Base-by-base conservation (phyloP, 768 basidiomycete genomes). In the Leucocoprinus birnbaumii region DNA sequence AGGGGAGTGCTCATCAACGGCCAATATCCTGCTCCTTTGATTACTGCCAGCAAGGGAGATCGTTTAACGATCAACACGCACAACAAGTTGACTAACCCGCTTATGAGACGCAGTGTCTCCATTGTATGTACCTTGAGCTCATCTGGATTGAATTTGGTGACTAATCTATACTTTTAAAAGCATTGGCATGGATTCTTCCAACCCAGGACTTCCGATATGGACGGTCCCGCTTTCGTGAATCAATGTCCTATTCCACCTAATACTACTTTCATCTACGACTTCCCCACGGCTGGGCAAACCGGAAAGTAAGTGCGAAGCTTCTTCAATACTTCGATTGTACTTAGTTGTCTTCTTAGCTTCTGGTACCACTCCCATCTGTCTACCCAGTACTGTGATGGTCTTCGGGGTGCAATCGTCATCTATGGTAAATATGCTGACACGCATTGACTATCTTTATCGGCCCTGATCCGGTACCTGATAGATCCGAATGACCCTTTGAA, bases 1-100 rank as follows among this genome's bases (percentile, higher is more conserved):
- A 44, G 51, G 42, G 72, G 69, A 18, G 76, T 78, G 8, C 64
- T 77, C 19, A 68, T 73, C 21, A 77, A 76, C 52, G 76, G 75
- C 3, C 18, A 56, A 3, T 71, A 73, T 45, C 74, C 77, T 34
- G 78, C 75, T 0, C 61, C 73, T 2, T 61, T 73, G 18, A 71
- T 80, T 34, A 61, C 67, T 35, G 75, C 71, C n/a, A 69, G 68
- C 56, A 78, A 76, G 61, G 61, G 61, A 41, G 71, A 74, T 51
- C 58, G 57, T 1, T 52, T 74, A 8, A 67, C 70, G 46, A 66
- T 74, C 38, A 62, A 66, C 2, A 66, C 68, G 10, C 65, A 71
- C 50, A 68, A 70, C 53, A 57, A 64, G 35, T 66, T 72, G 49
- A 62, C 62, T 14, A 58, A 71, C 55, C 64, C 71, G 0, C 60